These are phyloP conservation scores for Ophiostoma himal-ulmi DNA, from an alignment of 2,329 filamentous ascomycete species.

Conservation along the genomic window DNA sequence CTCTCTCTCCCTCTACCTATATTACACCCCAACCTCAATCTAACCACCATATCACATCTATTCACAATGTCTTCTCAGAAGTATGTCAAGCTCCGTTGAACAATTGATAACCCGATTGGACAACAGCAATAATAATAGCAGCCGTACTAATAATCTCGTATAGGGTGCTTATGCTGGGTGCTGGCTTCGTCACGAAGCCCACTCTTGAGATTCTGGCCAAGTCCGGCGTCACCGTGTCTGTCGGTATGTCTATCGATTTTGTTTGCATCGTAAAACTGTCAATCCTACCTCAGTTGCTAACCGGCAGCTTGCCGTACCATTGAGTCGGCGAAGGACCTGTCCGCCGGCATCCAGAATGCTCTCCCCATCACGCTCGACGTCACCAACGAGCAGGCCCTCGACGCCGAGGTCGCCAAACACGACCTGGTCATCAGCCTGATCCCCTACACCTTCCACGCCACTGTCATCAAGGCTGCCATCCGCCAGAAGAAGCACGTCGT, in stretches of 20 bases:
- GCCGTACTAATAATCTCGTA: background rate
- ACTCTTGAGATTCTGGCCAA: conserved; percentile 59
- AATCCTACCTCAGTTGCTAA: background rate
- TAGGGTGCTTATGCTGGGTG: conserved; percentile 41
- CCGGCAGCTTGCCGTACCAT: conserved; percentile 71
- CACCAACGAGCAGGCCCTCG: conserved; percentile 66
- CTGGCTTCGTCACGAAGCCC: conserved; percentile 57
- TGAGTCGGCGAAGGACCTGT: conserved; percentile 68
- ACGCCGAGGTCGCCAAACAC: conserved; percentile 71
- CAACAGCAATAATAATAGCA: background rate
- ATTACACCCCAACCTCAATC: conserved; percentile 11
- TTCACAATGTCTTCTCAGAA: conserved; percentile 21
- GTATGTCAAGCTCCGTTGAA: conserved; percentile 9
- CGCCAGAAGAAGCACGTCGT: conserved; percentile 92
- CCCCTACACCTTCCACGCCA: conserved; percentile 83
- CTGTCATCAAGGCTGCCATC: conserved; percentile 90
- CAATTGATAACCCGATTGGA: background rate
- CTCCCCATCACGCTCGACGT: conserved; percentile 80
- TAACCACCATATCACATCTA: conserved; percentile 11
- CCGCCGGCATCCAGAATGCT: conserved; percentile 64
- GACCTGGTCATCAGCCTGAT: conserved; percentile 79
- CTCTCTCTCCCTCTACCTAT: background rate
- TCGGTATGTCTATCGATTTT: conserved; percentile 43
- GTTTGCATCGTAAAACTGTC: background rate
- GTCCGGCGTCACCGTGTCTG: conserved; percentile 57